Conservation (phyloP, 768 basidiomycete genomes). For the Dioszegia crocea region DNA sequence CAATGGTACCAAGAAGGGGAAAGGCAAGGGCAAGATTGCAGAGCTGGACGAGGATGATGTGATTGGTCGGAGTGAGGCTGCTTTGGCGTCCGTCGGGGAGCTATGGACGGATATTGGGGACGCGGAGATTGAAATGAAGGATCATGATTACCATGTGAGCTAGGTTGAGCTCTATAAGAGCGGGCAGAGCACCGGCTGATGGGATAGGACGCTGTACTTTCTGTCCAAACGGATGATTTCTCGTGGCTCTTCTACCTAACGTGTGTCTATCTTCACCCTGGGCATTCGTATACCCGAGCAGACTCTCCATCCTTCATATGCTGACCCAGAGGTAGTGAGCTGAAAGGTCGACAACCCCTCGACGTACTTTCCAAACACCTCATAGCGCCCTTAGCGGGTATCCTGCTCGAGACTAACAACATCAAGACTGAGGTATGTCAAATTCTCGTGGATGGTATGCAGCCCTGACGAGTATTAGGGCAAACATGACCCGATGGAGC, state of each 20-base stretch:
- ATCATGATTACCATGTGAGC: constrained; percentile 30
- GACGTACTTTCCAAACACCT: constrained; percentile 12
- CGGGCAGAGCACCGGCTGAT: not conserved
- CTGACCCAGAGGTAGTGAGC: constrained; percentile 12
- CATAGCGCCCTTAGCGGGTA: constrained; percentile 8
- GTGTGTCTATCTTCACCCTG: constrained; percentile 7
- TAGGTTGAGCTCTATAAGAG: not conserved
- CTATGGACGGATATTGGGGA: constrained; percentile 24
- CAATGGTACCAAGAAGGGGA: not conserved
- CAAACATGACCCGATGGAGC: not conserved
- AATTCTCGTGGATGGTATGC: not conserved
- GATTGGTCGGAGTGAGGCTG: constrained; percentile 12
- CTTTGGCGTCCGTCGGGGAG: constrained; percentile 11
- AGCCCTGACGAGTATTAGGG: not conserved
- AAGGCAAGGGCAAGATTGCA: not conserved
- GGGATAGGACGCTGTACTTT: constrained; percentile 19
- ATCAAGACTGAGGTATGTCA: not conserved
- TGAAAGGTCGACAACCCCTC: constrained; percentile 16
- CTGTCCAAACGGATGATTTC: constrained; percentile 14
- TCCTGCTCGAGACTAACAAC: not conserved
- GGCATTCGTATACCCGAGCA: no score
- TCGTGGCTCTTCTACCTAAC: constrained; percentile 29
- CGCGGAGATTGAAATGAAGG: constrained; percentile 17
- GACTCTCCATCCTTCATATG: not conserved
- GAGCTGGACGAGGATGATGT: constrained; percentile 19